phyloP scores from a whole-genome alignment of 305 asterid species.

The Plantago coronopus region DNA sequence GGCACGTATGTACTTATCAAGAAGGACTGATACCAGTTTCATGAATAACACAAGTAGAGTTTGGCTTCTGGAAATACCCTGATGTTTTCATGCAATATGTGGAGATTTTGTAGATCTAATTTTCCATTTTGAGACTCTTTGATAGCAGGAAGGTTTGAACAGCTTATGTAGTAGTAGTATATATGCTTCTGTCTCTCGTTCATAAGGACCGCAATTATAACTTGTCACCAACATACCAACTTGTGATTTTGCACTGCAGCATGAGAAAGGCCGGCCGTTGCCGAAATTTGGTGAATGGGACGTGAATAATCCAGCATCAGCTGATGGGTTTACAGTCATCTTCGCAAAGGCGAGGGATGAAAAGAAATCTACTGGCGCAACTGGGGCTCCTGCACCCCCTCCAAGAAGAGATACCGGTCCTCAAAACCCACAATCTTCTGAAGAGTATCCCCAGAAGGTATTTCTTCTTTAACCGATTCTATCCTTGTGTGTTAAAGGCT shows the following conservation, averaged over 20 bases:
- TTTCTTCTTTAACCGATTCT: neutral
- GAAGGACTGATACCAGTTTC: too few species aligned
- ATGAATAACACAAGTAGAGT: too few species aligned
- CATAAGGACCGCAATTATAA: neutral
- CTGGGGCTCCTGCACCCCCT: constrained; percentile 27
- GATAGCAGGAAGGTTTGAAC: too few species aligned
- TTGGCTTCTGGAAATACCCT: too few species aligned
- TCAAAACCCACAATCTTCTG: constrained; percentile 10
- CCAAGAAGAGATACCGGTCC: constrained; percentile 17
- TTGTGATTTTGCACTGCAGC: constrained; percentile 27
- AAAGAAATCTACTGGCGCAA: constrained; percentile 60
- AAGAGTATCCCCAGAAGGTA: constrained; percentile 34
- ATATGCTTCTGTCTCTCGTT: too few species aligned
- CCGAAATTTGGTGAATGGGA: constrained; percentile 99
- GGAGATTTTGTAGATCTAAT: too few species aligned
- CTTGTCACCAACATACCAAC: neutral
- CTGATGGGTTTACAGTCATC: constrained; percentile 90
- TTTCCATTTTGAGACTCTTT: too few species aligned
- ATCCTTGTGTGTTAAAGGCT: neutral
- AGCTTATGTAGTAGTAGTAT: too few species aligned
- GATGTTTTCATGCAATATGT: too few species aligned
- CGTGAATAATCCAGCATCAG: constrained; percentile 87
- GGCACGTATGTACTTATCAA: too few species aligned
- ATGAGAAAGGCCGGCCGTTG: constrained; percentile 77
- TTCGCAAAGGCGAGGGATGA: constrained; percentile 95